Evolutionary conservation across 768 basidiomycete species (phyloP).

Genomic region (Imleria badia): DNA sequence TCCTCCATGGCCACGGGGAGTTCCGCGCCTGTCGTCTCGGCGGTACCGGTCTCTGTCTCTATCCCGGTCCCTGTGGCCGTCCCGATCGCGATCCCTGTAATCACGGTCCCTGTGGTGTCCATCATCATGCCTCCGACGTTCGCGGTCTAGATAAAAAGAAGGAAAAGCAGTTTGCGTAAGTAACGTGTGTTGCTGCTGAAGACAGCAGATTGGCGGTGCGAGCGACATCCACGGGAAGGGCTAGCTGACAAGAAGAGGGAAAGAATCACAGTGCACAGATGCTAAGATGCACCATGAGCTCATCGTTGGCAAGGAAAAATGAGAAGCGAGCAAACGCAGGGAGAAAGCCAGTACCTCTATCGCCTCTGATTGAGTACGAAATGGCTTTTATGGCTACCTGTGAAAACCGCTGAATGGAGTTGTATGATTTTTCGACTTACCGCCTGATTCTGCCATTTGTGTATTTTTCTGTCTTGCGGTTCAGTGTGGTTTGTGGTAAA

Average conservation of each 20-base stretch:
- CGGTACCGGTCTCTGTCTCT: conserved; percentile 40
- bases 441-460: conserved; percentile 51
- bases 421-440: conserved; percentile 42
- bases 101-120: conserved; percentile 55
- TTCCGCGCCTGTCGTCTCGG: conserved; percentile 52
- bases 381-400: conserved; percentile 28
- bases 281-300: conserved; percentile 62
- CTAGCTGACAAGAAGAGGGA: conserved; percentile 52
- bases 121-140: conserved; percentile 63
- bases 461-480: conserved; percentile 17
- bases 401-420: conserved; percentile 23
- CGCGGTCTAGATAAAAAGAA: conserved; percentile 53
- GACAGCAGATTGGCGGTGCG: conserved; percentile 43
- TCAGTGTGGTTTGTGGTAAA: conserved; percentile 27
- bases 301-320: conserved; percentile 45
- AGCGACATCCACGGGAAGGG: conserved; percentile 45
- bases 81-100: conserved; percentile 45
- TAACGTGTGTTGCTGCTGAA: conserved; percentile 43
- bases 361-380: conserved; percentile 33
- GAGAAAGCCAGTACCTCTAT: conserved; percentile 35
- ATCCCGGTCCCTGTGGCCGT: conserved; percentile 27
- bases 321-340: conserved; percentile 30
- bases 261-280: conserved; percentile 46
- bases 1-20: conserved; percentile 44
- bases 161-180: conserved; percentile 52